These are phyloP conservation scores for Fraxinus xanthoxyloides DNA, from an alignment of 305 asterid species.

Conservation along the genomic window DNA sequence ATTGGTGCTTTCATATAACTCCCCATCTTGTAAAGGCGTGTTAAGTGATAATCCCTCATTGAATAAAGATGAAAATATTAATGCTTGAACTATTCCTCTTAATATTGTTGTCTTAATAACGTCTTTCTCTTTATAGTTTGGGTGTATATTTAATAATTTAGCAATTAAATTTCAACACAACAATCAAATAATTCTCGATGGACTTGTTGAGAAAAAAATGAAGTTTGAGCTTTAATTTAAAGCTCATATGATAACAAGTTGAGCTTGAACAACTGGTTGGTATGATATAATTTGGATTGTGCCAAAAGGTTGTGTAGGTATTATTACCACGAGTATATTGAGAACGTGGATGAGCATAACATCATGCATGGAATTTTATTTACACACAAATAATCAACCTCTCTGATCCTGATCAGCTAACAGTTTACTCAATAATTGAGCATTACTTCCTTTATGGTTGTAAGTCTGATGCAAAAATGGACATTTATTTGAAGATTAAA, in stretches of 20 bases:
- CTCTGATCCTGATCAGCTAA: not conserved
- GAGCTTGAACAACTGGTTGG: not conserved
- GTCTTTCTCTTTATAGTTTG: not conserved
- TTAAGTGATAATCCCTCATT: not conserved
- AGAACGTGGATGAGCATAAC: not conserved
- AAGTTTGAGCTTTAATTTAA: not conserved
- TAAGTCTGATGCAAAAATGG: not conserved
- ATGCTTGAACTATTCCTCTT: not conserved
- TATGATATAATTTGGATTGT: not conserved
- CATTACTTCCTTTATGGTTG: not conserved
- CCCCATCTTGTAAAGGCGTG: not conserved
- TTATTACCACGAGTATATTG: not conserved
- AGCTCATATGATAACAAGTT: not conserved
- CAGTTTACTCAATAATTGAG: not conserved
- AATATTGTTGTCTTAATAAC: not conserved
- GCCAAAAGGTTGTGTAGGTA: not conserved
- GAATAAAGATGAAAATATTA: not conserved
- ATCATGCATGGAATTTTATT: not conserved
- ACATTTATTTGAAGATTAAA: conserved; percentile 1
- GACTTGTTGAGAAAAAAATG: not conserved
- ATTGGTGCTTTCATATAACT: not conserved
- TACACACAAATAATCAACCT: not conserved
- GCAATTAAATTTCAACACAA: not conserved
- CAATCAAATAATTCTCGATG: not conserved
- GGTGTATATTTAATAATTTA: not conserved